A percentile compares a stretch with the other conserved stretches of the same genome.
Conservation (phyloP, 768 basidiomycete genomes). For the Xerocomus brunneocitrinus region DNA sequence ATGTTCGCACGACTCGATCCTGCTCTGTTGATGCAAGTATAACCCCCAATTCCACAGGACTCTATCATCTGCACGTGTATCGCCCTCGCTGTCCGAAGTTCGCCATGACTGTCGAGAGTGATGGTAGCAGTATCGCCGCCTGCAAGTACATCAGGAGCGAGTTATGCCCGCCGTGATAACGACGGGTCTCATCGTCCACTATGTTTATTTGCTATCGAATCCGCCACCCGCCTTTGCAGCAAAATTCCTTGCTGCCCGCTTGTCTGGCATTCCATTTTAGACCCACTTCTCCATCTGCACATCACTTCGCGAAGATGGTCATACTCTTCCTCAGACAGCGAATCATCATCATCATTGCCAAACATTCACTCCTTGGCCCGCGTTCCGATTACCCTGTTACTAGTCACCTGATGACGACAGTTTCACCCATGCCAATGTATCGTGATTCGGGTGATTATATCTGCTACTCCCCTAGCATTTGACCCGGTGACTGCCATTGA, state of each 20-base stretch:
- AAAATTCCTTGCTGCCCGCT: slow-evolving; percentile 12
- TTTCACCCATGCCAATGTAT: slow-evolving; percentile 3
- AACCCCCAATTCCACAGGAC: slow-evolving; percentile 45
- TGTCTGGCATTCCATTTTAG: slow-evolving; percentile 18
- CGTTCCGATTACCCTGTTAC: not conserved
- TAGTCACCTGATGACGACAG: not conserved
- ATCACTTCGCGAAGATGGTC: slow-evolving; percentile 24
- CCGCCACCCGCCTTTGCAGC: slow-evolving; percentile 5
- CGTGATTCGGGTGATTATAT: slow-evolving; percentile 6
- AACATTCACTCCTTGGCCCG: slow-evolving; percentile 1
- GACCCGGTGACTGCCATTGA: slow-evolving; percentile 14
- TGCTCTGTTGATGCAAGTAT: slow-evolving; percentile 8
- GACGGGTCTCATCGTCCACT: slow-evolving; percentile 11
- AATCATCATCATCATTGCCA: slow-evolving; percentile 9
- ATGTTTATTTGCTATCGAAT: slow-evolving; percentile 21
- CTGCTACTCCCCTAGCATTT: slow-evolving; percentile 4
- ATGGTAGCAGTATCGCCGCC: slow-evolving; percentile 23
- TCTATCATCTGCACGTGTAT: slow-evolving; percentile 64
- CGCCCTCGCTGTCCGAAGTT: slow-evolving; percentile 55
- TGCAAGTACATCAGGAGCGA: slow-evolving; percentile 17
- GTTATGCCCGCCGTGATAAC: slow-evolving; percentile 16
- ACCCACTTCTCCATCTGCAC: slow-evolving; percentile 14
- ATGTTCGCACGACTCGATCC: slow-evolving; percentile 45
- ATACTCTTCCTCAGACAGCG: slow-evolving; percentile 1
- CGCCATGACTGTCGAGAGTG: slow-evolving; percentile 23